Conservation (phyloP, 208 protist genomes). For the Porcisia hertigi region DNA sequence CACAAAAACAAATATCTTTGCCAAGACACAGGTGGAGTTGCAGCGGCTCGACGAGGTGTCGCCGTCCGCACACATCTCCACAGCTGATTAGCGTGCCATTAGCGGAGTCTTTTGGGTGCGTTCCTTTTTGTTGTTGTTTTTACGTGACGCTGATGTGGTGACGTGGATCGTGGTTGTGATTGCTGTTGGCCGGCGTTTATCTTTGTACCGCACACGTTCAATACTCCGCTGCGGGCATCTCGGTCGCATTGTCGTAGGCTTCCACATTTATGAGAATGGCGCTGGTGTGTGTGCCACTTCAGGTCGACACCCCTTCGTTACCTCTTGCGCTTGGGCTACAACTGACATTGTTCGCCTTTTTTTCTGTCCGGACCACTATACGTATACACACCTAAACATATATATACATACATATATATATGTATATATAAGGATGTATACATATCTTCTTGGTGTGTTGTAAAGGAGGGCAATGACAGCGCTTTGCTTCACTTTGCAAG, state of each 20-base stretch:
- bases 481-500: too few species aligned
- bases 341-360: too few species aligned
- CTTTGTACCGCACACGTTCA: not conserved
- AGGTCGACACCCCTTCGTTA: too few species aligned
- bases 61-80: not conserved
- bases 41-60: conserved; percentile 26
- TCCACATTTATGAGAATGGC: not conserved
- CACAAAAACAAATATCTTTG: conserved; percentile 29
- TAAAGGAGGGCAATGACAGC: too few species aligned
- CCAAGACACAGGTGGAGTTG: conserved; percentile 25
- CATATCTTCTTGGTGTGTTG: too few species aligned
- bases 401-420: too few species aligned
- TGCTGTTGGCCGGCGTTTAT: not conserved
- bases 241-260: not conserved
- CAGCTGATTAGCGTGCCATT: not conserved
- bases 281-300: not conserved
- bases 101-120: not conserved
- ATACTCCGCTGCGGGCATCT: not conserved
- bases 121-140: not conserved
- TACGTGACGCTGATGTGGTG: not conserved
- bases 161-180: not conserved
- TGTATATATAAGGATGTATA: too few species aligned
- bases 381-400: too few species aligned
- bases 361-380: too few species aligned
- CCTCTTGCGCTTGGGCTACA: too few species aligned